Evolutionary conservation across 352 stramenopile species (phyloP).

Genomic region (Phytophthora podocarpi): DNA sequence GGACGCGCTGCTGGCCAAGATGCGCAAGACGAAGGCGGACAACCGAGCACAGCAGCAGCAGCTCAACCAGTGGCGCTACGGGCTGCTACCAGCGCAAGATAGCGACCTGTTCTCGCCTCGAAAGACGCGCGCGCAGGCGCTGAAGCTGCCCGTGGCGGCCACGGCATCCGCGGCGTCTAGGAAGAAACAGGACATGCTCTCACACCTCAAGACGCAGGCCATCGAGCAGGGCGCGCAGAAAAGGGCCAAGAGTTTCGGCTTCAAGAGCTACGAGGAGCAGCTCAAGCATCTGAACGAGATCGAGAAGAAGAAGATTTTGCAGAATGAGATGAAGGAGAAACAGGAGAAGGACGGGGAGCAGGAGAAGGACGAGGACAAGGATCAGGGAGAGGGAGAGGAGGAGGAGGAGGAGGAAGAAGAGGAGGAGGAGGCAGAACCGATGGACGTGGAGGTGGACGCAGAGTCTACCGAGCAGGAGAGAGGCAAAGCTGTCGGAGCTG

Average conservation of each 20-base stretch:
- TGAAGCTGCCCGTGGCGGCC: constrained; percentile 61
- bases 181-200: constrained; percentile 72
- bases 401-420: constrained; percentile 17
- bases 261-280: constrained; percentile 74
- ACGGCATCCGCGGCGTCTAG: constrained; percentile 26
- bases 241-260: constrained; percentile 82
- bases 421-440: neutral
- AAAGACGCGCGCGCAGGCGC: constrained; percentile 38
- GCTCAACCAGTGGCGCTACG: constrained; percentile 54
- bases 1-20: constrained; percentile 64
- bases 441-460: neutral
- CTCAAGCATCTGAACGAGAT: constrained; percentile 67
- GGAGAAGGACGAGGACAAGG: no score
- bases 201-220: constrained; percentile 56
- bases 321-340: constrained; percentile 51
- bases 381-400: neutral
- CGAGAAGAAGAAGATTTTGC: constrained; percentile 64
- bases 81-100: neutral
- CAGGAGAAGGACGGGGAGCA: constrained; percentile 16
- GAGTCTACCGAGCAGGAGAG: neutral
- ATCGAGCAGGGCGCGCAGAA: constrained; percentile 67
- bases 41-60: constrained; percentile 55
- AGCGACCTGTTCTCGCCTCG: constrained; percentile 35
- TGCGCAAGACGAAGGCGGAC: constrained; percentile 65
- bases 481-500: neutral